A percentile compares a stretch with the other conserved stretches of the same genome.
These are phyloP conservation scores for Tranzscheliella williamsii DNA, from an alignment of 1,284 basidiomycete genomes.

Conservation along the genomic window DNA sequence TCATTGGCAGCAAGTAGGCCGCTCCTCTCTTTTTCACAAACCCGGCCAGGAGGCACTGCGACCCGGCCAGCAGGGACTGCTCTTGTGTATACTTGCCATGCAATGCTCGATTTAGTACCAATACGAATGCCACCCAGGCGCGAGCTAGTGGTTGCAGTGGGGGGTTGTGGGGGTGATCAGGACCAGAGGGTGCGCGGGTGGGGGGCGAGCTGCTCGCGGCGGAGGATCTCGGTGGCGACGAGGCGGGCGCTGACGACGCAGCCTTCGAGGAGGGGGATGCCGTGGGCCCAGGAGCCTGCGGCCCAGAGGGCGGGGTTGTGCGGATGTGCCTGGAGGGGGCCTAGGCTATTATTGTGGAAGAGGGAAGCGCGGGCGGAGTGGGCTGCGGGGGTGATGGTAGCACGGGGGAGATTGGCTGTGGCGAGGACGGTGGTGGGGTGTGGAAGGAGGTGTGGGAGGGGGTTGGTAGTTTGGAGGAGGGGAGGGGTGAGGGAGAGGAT, in stretches of 20 bases:
- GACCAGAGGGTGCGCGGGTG: constrained; percentile 1
- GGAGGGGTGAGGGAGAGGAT: constrained; percentile 10
- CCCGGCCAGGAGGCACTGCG: no score
- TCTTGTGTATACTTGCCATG: neutral
- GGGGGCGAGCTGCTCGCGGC: neutral
- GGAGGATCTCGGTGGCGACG: constrained; percentile 7
- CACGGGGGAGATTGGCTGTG: no score
- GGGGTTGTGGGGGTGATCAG: neutral
- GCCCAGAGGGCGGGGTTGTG: constrained; percentile 5
- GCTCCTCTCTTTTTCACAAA: neutral
- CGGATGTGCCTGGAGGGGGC: constrained; percentile 4
- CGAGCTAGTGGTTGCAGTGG: no score
- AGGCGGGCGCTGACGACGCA: constrained; percentile 14
- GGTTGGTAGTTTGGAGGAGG: constrained; percentile 57
- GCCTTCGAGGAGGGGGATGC: constrained; percentile 26
- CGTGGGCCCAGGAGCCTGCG: constrained; percentile 15
- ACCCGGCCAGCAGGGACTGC: no score
- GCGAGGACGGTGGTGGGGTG: constrained; percentile 14
- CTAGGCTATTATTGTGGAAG: no score
- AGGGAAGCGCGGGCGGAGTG: neutral
- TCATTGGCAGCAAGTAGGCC: constrained; percentile 28
- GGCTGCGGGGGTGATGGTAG: no score
- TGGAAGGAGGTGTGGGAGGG: constrained; percentile 27
- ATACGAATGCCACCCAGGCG: no score
- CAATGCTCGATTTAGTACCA: no score